Base-by-base conservation (phyloP, 1,284 basidiomycete species). In the Cryptococcus floricola region DNA sequence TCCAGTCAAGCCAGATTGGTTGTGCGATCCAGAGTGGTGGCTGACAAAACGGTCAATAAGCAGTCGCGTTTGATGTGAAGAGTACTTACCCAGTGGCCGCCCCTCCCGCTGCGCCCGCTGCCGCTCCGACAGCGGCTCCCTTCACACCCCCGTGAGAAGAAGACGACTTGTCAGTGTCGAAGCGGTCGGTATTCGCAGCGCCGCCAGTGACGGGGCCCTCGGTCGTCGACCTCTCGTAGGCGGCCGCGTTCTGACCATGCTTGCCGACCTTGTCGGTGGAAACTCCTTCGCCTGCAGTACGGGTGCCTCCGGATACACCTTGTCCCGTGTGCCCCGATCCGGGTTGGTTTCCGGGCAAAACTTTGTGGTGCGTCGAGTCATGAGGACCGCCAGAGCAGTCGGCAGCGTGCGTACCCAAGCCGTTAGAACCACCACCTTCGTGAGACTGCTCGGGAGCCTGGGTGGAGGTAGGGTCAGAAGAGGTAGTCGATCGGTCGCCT, bases 131-230 rank as follows among this genome's bases (percentile, higher is more conserved):
- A 10, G 31, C 31, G 7, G 31, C 31, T 34, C 31, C 31, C 31
- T 34, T 34, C 31, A 34, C 31, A 1, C 31, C 31, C 3, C 31
- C 31, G 5, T 34, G 31, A 34, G 31, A 34, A 34, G 31, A 34
- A 1, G 31, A 34, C 6, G 44, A 42, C 46, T 54, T 50, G 58
- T 65, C 65, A 14, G 63, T 54, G 56, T 67, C 69, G 50, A 69
- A 69, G 43, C 61, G 52, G 60, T 71, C 66, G 53, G 69, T 68
- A 39, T 59, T 59, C 23, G 69, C 65, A 12, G 69, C 69, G 28
- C 69, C 69, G 42, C 42, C 25, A 16, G 69, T 67, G n/a, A 45
- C 42, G 28, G 67, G 65, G 19, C 68, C 68, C 7, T 43, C 23
- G 48, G 48, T 28, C 8, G 54, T 57, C n/a, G 59, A 60, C 10